phyloP scores from a whole-genome alignment of 1,284 basidiomycete species.

The Sparassis latifolia region DNA sequence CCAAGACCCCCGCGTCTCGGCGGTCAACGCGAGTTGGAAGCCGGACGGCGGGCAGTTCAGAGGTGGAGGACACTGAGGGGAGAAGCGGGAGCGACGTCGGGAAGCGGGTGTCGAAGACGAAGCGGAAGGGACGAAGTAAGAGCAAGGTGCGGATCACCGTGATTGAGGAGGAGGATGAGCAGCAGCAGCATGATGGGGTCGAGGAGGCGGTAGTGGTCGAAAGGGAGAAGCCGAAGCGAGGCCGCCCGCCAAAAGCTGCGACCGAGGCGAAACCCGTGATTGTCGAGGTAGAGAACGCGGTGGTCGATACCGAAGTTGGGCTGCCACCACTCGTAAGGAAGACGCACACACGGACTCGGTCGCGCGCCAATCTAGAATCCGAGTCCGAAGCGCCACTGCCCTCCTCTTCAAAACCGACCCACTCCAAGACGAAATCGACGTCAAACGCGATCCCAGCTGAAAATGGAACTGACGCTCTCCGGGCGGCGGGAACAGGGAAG shows the following conservation, averaged over 20 bases:
- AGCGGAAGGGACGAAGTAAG: constrained; percentile 20
- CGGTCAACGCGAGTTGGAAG: constrained; percentile 26
- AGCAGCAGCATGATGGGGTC: background rate
- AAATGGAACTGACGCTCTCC: background rate
- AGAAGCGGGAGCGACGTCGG: constrained; percentile 20
- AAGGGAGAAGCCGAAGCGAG: constrained; percentile 16
- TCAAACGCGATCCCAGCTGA: constrained; percentile 9
- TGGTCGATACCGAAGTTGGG: constrained; percentile 2
- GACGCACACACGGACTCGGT: constrained; percentile 15
- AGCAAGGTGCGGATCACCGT: constrained; percentile 25
- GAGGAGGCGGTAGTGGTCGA: constrained; percentile 10
- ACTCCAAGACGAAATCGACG: constrained; percentile 13
- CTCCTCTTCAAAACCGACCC: constrained; percentile 9
- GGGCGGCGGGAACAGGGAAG: background rate
- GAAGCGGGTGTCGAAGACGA: constrained; percentile 20
- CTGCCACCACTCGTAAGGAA: constrained; percentile 9
- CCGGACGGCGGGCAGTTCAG: constrained; percentile 13
- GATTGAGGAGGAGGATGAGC: constrained; percentile 27
- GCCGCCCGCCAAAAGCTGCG: constrained; percentile 16
- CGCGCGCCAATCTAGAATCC: constrained; percentile 14
- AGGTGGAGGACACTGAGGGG: constrained; percentile 20
- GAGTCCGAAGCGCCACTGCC: constrained; percentile 12
- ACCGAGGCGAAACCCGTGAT: constrained; percentile 10
- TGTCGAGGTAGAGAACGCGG: constrained; percentile 3
- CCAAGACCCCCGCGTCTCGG: constrained; percentile 22